Evolutionary conservation across 148 eudicot genomes (phyloP).

Genomic region (Linanthus parryae): DNA sequence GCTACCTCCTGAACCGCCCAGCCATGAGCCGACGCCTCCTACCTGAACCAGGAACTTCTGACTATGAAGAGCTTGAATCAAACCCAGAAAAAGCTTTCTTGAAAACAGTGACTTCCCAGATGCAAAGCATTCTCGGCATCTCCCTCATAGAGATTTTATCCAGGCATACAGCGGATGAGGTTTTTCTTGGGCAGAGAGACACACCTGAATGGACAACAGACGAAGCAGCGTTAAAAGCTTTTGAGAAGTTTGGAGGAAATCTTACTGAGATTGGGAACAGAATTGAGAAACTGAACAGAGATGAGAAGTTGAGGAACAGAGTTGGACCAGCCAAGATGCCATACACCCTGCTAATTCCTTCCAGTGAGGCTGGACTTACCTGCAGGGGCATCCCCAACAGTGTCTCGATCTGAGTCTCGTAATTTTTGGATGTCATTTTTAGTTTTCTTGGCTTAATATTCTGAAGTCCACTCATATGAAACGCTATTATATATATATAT

Average conservation of each 20-base stretch:
- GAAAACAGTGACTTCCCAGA: slow-evolving; percentile 60
- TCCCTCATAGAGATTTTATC: slow-evolving; percentile 70
- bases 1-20: slow-evolving; percentile 79
- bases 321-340: slow-evolving; percentile 71
- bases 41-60: slow-evolving; percentile 57
- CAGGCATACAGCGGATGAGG: slow-evolving; percentile 75
- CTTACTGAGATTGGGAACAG: slow-evolving; percentile 44
- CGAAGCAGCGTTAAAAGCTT: slow-evolving; percentile 41
- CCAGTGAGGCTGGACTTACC: slow-evolving; percentile 62
- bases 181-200: slow-evolving; percentile 79
- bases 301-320: slow-evolving; percentile 49
- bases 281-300: slow-evolving; percentile 47
- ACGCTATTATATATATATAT: no score
- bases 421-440: neutral
- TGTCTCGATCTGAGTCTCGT: slow-evolving; percentile 38
- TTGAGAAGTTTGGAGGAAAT: slow-evolving; percentile 47
- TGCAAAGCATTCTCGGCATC: slow-evolving; percentile 59
- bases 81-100: slow-evolving; percentile 52
- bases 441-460: neutral
- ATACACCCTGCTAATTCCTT: slow-evolving; percentile 66
- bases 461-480: neutral
- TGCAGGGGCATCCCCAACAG: slow-evolving; percentile 97
- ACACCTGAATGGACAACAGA: slow-evolving; percentile 58
- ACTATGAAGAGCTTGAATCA: slow-evolving; percentile 49
- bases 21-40: slow-evolving; percentile 58